These are phyloP conservation scores for Articulospora tetracladia DNA, from an alignment of 495 filamentous ascomycete genomes.

Conservation along the genomic window DNA sequence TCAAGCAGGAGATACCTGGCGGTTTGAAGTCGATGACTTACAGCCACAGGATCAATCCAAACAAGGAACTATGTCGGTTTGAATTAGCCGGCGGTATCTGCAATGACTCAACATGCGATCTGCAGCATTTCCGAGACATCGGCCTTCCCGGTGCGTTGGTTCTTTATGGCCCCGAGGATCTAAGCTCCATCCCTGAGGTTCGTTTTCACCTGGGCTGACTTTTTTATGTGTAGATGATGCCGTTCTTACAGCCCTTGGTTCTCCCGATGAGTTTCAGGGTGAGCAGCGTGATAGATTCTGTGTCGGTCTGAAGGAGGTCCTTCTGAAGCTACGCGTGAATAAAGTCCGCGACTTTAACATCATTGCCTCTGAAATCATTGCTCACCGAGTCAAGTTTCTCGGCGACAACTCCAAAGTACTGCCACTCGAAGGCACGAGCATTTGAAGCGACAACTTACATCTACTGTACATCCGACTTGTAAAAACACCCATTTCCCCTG, in stretches of 20 bases:
- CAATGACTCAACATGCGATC: constrained; percentile 63
- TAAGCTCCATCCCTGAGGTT: constrained; percentile 26
- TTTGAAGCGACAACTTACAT: constrained; percentile 13
- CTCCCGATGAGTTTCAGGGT: constrained; percentile 63
- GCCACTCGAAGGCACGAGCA: constrained; percentile 24
- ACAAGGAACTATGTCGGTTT: constrained; percentile 66
- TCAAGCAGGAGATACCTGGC: constrained; percentile 59
- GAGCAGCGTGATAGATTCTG: constrained; percentile 71
- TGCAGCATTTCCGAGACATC: constrained; percentile 81
- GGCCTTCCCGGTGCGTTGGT: constrained; percentile 72
- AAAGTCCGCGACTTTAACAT: constrained; percentile 76
- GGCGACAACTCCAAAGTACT: constrained; percentile 47
- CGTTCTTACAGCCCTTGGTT: constrained; percentile 79
- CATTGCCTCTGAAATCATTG: constrained; percentile 77
- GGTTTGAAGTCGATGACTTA: constrained; percentile 90
- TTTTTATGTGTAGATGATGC: constrained; percentile 69
- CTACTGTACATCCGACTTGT: constrained; percentile 10
- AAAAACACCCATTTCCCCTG: constrained; percentile 9
- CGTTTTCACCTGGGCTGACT: constrained; percentile 53
- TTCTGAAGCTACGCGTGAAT: constrained; percentile 68
- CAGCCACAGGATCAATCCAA: constrained; percentile 78
- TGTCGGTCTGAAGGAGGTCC: constrained; percentile 68
- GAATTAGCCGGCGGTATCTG: constrained; percentile 73
- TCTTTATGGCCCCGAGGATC: constrained; percentile 3
- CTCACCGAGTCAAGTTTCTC: constrained; percentile 62